Conservation (phyloP, 306 rosid genomes). For the Pachyrhizus erosus region DNA sequence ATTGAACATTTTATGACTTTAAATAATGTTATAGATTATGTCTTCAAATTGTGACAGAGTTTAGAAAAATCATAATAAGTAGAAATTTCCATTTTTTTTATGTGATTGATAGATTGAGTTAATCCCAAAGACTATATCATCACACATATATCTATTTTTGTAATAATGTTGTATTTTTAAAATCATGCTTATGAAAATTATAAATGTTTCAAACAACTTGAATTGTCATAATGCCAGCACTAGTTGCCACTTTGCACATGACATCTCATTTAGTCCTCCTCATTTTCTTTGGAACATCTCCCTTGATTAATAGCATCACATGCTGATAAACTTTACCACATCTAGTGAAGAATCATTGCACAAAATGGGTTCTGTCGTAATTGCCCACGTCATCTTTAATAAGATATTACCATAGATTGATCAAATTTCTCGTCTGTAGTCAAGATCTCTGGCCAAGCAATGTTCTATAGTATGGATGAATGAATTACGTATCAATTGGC, state of each 20-base stretch:
- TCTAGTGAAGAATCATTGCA: not conserved
- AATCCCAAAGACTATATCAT: no score
- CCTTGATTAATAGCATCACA: not conserved
- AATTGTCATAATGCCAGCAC: not conserved
- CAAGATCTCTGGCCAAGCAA: not conserved
- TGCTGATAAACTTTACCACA: not conserved
- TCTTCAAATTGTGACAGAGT: no score
- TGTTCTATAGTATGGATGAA: not conserved
- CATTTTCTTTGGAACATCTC: not conserved
- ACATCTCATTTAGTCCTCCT: not conserved
- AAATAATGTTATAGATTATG: no score
- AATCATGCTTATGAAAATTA: no score
- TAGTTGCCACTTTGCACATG: not conserved
- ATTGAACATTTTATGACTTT: no score
- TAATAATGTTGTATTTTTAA: no score
- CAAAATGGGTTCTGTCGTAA: constrained; percentile 2
- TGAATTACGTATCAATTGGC: no score
- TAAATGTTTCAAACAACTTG: no score
- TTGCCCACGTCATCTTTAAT: constrained; percentile 4
- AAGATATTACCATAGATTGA: not conserved
- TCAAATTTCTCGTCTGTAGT: not conserved
- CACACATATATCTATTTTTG: no score
- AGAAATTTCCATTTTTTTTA: no score
- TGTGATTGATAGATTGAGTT: no score
- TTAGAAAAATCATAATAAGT: no score